Base-by-base conservation (phyloP, 164 flowering plant genomes). In the Dillenia suffruticosa region DNA sequence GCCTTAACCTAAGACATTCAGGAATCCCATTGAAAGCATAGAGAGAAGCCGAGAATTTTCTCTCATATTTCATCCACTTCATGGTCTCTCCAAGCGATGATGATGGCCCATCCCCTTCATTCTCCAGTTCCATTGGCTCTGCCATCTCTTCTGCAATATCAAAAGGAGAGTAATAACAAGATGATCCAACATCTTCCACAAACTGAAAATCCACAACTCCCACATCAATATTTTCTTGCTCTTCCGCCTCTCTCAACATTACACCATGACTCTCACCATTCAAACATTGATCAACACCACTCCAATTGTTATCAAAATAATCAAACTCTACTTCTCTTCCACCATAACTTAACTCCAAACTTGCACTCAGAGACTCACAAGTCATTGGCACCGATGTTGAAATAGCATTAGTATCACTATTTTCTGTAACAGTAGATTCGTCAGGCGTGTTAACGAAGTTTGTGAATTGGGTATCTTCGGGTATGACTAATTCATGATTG, bases 1-100 rank as follows among this genome's bases (percentile, higher is more conserved):
- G 68, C 66, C 58, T 81, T 65, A 79, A 44, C 64, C 66, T 81
- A 45, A 87, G 64, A 76, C 84, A 87, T 62, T 87, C 93, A 0
- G 82, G 68, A 43, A 87, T 83, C 22, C 89, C 86, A 65, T 81
- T 81, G 66, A 84, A 73, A 45, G 93, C 89, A 65, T 81, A 87
- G 2, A 84, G 75, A 62, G 89, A 84, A 22, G 89, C 86, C 9
- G 89, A 87, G 62, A 79, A 71, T 65, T 80, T 84, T 70, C 89
- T 73, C 69, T 87, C 93, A 46, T 87, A 84, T 47, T 76, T 84
- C 92, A 87, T 81, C 63, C 83, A 79, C 71, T 76, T 82, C 80
- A 70, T 79, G 45, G 58, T 19, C 10, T 7, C 58, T 56, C 17
- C 44, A 32, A 56, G 17, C 10, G 22, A 12, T 8, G 46, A 40